Evolutionary conservation across 352 stramenopile species (phyloP).

Genomic region (Phytopythium vexans): DNA sequence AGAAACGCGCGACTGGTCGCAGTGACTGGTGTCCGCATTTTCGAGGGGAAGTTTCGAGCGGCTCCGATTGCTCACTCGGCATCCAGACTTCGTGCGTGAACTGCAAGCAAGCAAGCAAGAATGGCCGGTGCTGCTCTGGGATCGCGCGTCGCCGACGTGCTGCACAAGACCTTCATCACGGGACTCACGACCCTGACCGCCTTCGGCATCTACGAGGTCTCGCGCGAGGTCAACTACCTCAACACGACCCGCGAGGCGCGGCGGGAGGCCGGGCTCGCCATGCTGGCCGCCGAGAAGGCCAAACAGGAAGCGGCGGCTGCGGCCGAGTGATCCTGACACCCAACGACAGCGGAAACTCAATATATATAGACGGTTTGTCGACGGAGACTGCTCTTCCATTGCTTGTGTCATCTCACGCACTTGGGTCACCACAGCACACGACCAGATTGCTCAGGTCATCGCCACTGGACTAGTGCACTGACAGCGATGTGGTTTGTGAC

Average conservation of each 20-base stretch:
- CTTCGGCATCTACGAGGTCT: slow-evolving; percentile 70
- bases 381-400: no score
- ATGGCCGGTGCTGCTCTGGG: slow-evolving; percentile 2
- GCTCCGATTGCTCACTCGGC: not conserved
- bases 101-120: no score
- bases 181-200: slow-evolving; percentile 68
- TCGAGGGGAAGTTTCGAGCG: no score
- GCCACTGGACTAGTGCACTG: no score
- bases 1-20: slow-evolving; percentile 5
- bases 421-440: not conserved
- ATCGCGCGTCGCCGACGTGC: slow-evolving; percentile 60
- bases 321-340: not conserved
- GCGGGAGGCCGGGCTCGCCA: slow-evolving; percentile 19
- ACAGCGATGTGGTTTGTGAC: not conserved
- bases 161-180: slow-evolving; percentile 80
- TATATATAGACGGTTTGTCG: no score
- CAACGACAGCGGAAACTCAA: no score
- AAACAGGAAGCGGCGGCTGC: slow-evolving; percentile 22
- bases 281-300: slow-evolving; percentile 5
- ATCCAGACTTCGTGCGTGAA: not conserved
- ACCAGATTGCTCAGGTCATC: no score
- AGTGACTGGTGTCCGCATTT: no score
- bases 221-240: slow-evolving; percentile 72
- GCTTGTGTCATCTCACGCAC: no score
- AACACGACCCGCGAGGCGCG: slow-evolving; percentile 80